Conservation (phyloP, 1,139 yeast genomes). For the Yamadazyma jaroonii region DNA sequence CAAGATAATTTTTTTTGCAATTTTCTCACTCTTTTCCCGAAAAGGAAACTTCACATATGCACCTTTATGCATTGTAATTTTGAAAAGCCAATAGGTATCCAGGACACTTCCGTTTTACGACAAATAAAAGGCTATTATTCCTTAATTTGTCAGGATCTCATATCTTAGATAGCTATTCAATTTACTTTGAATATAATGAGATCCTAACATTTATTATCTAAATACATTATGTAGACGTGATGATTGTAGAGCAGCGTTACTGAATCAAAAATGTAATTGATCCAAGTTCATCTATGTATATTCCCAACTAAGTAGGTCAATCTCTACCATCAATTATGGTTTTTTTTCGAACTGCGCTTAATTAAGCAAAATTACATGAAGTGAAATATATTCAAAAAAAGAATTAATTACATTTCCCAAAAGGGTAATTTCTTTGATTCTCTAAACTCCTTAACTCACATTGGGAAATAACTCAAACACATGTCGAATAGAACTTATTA, state of each 20-base stretch:
- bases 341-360: no score
- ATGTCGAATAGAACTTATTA: neutral
- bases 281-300: no score
- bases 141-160: no score
- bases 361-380: neutral
- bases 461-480: neutral
- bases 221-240: no score
- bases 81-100: no score
- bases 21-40: conserved; percentile 3
- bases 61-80: neutral
- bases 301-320: no score
- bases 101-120: neutral
- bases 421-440: conserved; percentile 2
- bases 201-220: no score
- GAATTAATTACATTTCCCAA: conserved; percentile 4
- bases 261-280: no score
- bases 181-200: no score
- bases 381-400: neutral
- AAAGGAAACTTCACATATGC: conserved; percentile 2
- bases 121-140: neutral
- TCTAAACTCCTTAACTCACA: neutral
- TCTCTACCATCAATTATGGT: no score
- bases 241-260: no score
- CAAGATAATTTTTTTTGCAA: conserved; percentile 1
- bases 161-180: no score